These are phyloP conservation scores for Bipolaris oryzae DNA, from an alignment of 2,329 filamentous ascomycete genomes.

Conservation along the genomic window DNA sequence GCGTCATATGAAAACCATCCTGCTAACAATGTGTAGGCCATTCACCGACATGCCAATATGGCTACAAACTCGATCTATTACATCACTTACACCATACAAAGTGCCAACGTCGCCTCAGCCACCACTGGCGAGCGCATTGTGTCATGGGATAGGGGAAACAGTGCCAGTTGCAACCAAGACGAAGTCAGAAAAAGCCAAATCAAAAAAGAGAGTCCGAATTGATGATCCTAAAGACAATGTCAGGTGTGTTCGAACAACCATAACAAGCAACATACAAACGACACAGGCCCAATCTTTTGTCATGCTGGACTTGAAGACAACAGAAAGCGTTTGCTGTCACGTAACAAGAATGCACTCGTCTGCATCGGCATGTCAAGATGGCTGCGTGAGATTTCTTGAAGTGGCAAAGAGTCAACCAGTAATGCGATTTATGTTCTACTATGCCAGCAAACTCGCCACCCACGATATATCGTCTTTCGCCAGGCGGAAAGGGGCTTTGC, in stretches of 20 bases:
- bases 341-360: not conserved
- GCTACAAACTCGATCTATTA: constrained; percentile 17
- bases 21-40: not conserved
- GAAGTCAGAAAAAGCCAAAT: not conserved
- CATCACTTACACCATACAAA: not conserved
- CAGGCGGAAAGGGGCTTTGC: not conserved
- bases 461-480: not conserved
- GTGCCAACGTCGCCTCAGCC: not conserved
- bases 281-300: not conserved
- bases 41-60: constrained; percentile 12
- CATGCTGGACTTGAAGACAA: not conserved
- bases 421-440: constrained; percentile 16
- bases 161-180: not conserved
- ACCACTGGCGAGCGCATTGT: not conserved
- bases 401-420: not conserved
- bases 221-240: not conserved
- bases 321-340: not conserved
- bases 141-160: not conserved
- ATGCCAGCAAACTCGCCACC: constrained; percentile 5
- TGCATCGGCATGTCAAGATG: constrained; percentile 3
- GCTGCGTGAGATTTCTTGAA: constrained; percentile 18
- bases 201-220: not conserved
- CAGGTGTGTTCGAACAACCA: not conserved
- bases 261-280: not conserved
- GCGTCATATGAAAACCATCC: not conserved